Evolutionary conservation across 345 rosid genomes (phyloP), one percentile per base, ranked within the genome.

Genomic region (Lepidium africanum): DNA sequence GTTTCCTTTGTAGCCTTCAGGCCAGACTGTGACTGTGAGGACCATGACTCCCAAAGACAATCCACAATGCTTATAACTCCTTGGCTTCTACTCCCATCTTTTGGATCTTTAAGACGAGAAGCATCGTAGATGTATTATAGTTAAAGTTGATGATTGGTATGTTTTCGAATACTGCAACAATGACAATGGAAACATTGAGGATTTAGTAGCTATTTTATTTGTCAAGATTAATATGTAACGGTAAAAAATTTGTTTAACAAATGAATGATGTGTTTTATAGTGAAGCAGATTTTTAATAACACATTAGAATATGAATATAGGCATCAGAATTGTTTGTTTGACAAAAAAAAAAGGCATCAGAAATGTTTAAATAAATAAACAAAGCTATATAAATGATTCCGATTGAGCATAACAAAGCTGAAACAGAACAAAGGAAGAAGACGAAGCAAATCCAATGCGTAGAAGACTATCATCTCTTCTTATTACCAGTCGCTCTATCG

Each of bases 1-100:
- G 39, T 25, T 42, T 36, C 35, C 16, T 35, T 25, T 16, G 4
- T 7, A 73, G 77, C 67, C 68, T 52, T 59, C 77, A 59, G 72
- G 73, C 67, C 48, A 67, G 21, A 37, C 73, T 16, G 62, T 13
- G 67, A 30, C 73, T 12, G 56, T 16, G 67, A 30, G 17, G 56
- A 66, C 61, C 54, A 10, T 10, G 38, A 33, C 54, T 65, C 33
- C 21, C 54, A 40, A 73, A 11, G 54, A 49, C 43, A 38, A 47
- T 9, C 43, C 17, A 17, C 59, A 56, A 13, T 17, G 51, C 39
- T 0, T 7, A 13, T 30, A 63, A 49, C 11, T 10, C 64, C 5
- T 17, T 23, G 25, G 38, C 37, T n/a, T 66, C 19, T 5, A 7
- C 9, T 1, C 13, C 53, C 38, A 15, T 69, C 42, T 10, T 37